Base-by-base conservation (phyloP, 2,329 filamentous ascomycete genomes). In the Orbilia javanica region DNA sequence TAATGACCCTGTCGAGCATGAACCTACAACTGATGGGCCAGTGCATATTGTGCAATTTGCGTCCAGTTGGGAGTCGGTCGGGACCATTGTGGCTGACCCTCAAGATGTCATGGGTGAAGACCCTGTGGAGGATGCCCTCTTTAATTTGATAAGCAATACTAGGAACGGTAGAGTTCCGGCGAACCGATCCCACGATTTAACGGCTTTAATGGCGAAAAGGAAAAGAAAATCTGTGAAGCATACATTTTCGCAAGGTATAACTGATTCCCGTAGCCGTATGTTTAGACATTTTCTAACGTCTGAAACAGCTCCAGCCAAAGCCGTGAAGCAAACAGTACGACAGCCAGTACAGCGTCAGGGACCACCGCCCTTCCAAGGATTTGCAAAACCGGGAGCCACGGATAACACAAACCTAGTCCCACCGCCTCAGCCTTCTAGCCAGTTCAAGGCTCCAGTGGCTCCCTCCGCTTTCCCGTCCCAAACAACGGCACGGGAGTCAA, bases 41-140 rank as follows among this genome's bases (percentile, higher is more conserved):
- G 62, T 18, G 1, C 74, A 78, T 34, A 63, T 72, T 48, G 53
- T 78, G 8, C 42, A 78, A 29, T 72, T 78, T 64, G 67, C 74
- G 8, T 70, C 65, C 7, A 78, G 74, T 25, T 78, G 74, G 74
- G 74, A 78, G 48, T 78, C 74, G 11, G 74, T 62, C 15, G 74
- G 74, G 4, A 63, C 52, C 13, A 53, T 78, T 29, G 34, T 78
- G 20, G 13, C 52, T 13, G 74, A 78, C 52, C 13, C 63, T 7
- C 25, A 13, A 0, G 74, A 72, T 25, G 36, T 6, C 5, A 11
- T 64, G 1, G 67, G 68, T 25, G 52, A 50, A 13, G 46, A 78
- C 29, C 39, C 15, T 39, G 25, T 46, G 7, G 42, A 44, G 3
- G 29, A 67, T 57, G 60, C 50, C 25, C 42, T 78, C 25, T 78